Evolutionary conservation across 2,329 filamentous ascomycete genomes (phyloP).

Genomic region (Aspergillus aculeatus): DNA sequence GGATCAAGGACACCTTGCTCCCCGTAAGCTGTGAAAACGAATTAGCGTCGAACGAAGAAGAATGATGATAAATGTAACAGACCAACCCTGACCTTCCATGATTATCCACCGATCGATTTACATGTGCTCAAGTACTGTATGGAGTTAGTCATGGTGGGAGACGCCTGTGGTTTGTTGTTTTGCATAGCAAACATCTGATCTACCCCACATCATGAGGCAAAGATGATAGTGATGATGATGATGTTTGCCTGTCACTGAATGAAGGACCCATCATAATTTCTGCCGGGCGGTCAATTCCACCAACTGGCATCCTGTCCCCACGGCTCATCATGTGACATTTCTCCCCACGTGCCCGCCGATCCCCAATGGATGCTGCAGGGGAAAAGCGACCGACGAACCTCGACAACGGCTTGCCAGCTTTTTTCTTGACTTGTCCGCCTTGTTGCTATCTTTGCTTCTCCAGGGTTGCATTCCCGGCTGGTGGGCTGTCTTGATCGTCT

Average conservation of each 20-base stretch:
- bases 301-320: not conserved
- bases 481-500: constrained; percentile 10
- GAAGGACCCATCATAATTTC: not conserved
- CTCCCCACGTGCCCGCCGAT: constrained; percentile 16
- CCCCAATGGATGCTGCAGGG: constrained; percentile 8
- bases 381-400: constrained; percentile 1
- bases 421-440: not conserved
- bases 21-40: not conserved
- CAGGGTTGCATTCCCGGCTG: constrained; percentile 13
- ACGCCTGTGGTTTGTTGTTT: too few relatives aligned
- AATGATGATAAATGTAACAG: not conserved
- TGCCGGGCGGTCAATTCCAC: not conserved
- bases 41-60: not conserved
- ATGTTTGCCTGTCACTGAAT: not conserved
- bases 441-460: not conserved
- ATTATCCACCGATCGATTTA: not conserved
- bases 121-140: not conserved
- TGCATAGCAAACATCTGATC: too few relatives aligned
- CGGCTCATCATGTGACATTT: not conserved
- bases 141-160: too few relatives aligned
- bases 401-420: not conserved
- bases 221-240: not conserved
- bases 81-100: not conserved
- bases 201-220: not conserved
- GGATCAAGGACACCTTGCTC: not conserved